Conservation (phyloP, 2,329 filamentous ascomycete genomes). For the Aspergillus sojae region DNA sequence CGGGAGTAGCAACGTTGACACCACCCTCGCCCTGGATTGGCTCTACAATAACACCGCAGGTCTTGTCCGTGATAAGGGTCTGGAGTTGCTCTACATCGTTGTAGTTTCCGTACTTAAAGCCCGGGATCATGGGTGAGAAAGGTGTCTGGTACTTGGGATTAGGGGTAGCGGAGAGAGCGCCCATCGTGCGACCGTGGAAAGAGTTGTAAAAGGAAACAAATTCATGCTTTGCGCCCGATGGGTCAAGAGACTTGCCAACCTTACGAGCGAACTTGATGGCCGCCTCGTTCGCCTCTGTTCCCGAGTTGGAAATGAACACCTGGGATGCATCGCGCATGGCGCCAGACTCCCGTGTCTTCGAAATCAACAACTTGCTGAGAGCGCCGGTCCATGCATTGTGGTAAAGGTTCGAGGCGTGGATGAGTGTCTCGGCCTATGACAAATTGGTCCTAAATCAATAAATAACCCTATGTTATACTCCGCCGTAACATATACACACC, state of each 20-base stretch:
- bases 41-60: constrained; percentile 93
- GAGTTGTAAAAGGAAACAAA: constrained; percentile 88
- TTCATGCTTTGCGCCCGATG: constrained; percentile 74
- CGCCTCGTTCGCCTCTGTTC: constrained; percentile 95
- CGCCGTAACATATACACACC: constrained; percentile 47
- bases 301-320: constrained; percentile 95
- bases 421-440: constrained; percentile 66
- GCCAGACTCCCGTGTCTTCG: constrained; percentile 76
- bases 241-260: constrained; percentile 74
- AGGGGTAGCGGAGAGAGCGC: constrained; percentile 88
- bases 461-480: neutral
- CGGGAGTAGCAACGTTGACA: constrained; percentile 77
- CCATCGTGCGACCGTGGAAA: constrained; percentile 97
- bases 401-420: constrained; percentile 95
- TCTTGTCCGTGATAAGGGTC: constrained; percentile 76
- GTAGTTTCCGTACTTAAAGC: constrained; percentile 82
- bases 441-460: constrained; percentile 10
- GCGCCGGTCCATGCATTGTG: constrained; percentile 94
- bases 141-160: constrained; percentile 98
- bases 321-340: constrained; percentile 78
- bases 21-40: constrained; percentile 97
- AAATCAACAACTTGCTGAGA: constrained; percentile 80
- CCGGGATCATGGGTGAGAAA: constrained; percentile 93
- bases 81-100: constrained; percentile 77
- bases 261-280: constrained; percentile 97